Conservation (phyloP, 495 filamentous ascomycete genomes). For the Hypoxylon fragiforme region DNA sequence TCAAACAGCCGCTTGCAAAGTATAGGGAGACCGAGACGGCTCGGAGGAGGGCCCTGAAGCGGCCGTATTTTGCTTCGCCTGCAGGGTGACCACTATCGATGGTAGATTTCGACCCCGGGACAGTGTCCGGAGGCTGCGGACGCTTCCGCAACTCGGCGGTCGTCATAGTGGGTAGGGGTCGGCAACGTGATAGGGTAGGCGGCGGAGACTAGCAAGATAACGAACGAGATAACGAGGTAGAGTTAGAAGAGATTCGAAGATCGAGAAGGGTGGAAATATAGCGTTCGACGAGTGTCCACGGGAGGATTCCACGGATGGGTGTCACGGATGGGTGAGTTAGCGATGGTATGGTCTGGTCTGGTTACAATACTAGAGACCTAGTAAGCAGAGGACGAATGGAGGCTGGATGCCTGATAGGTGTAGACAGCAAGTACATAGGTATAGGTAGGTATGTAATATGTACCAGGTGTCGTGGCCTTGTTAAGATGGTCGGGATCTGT, state of each 20-base stretch:
- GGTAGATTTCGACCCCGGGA: slow-evolving; percentile 21
- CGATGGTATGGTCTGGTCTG: not conserved
- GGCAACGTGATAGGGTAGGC: not conserved
- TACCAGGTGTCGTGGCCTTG: not conserved
- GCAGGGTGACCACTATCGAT: slow-evolving; percentile 58
- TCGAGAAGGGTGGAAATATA: not conserved
- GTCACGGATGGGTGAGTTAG: not conserved
- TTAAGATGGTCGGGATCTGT: not conserved
- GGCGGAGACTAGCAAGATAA: not conserved
- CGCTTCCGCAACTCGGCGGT: slow-evolving; percentile 49
- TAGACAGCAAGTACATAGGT: too few relatives aligned
- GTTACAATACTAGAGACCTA: too few relatives aligned
- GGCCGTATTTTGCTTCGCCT: slow-evolving; percentile 69
- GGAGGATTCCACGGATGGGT: not conserved
- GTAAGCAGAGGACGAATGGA: too few relatives aligned
- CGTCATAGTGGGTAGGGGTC: slow-evolving; percentile 40
- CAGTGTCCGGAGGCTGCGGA: slow-evolving; percentile 30
- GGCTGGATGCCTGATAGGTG: too few relatives aligned
- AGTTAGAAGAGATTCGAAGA: not conserved
- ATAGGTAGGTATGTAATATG: too few relatives aligned
- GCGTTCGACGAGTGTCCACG: too few relatives aligned
- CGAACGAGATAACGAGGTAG: not conserved
- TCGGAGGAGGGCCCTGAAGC: slow-evolving; percentile 64
- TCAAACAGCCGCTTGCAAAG: slow-evolving; percentile 59
- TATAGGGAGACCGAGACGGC: slow-evolving; percentile 66